These are phyloP conservation scores for Phytophthora nicotianae DNA, from an alignment of 352 stramenopile genomes.

Conservation along the genomic window DNA sequence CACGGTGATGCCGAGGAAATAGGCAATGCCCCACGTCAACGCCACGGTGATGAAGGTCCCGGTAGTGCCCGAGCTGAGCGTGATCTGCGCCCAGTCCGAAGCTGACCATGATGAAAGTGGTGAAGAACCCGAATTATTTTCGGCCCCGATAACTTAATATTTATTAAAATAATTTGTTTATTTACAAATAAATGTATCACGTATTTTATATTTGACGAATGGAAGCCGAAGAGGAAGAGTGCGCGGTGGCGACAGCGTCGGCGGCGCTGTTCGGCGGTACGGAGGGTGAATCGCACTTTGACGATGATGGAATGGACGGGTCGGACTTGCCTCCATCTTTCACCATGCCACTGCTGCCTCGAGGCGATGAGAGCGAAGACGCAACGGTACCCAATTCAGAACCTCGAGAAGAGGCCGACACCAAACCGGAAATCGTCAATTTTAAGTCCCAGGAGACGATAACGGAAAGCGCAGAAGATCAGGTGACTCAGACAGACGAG, in stretches of 20 bases:
- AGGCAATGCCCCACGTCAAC: constrained; percentile 55
- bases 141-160: no score
- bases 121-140: constrained; percentile 62
- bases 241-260: constrained; percentile 51
- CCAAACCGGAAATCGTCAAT: constrained; percentile 4
- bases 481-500: not conserved
- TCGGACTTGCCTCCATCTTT: constrained; percentile 57
- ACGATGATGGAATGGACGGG: constrained; percentile 55
- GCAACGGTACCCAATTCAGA: constrained; percentile 2
- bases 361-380: constrained; percentile 28
- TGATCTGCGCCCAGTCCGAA: constrained; percentile 55
- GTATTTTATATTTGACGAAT: constrained; percentile 21
- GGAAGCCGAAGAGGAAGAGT: constrained; percentile 48
- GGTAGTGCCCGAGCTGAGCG: constrained; percentile 37
- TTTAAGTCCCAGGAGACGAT: not conserved
- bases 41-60: constrained; percentile 58
- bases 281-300: constrained; percentile 49
- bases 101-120: constrained; percentile 52
- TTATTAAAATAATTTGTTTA: no score
- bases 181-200: no score
- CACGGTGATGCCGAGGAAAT: constrained; percentile 56
- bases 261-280: constrained; percentile 56
- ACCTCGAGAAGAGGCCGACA: not conserved
- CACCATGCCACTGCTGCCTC: constrained; percentile 41
- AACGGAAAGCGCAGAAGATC: not conserved